phyloP scores from a whole-genome alignment of 495 filamentous ascomycete species.

The Penicillium macrosclerotiorum region DNA sequence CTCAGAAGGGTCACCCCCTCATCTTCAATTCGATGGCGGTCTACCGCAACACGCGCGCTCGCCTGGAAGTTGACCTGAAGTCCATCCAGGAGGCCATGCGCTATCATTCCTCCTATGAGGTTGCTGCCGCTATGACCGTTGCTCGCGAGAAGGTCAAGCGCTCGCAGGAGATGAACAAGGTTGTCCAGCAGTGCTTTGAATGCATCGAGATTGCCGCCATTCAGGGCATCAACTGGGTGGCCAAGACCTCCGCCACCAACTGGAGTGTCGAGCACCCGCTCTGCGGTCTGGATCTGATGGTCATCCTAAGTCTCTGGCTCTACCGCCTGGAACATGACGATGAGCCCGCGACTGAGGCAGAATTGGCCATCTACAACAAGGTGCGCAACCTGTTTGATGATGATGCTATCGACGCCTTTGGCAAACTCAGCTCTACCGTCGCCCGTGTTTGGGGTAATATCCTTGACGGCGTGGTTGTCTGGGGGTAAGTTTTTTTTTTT shows the following conservation, averaged over 20 bases:
- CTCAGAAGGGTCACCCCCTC: slow-evolving; percentile 95
- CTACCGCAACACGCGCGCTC: slow-evolving; percentile 89
- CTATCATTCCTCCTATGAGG: slow-evolving; percentile 95
- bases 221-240: slow-evolving; percentile 97
- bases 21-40: slow-evolving; percentile 99
- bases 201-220: slow-evolving; percentile 95
- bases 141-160: slow-evolving; percentile 91
- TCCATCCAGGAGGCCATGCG: slow-evolving; percentile 93
- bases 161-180: slow-evolving; percentile 95
- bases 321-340: slow-evolving; percentile 99
- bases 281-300: slow-evolving; percentile 95
- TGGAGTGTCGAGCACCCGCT: slow-evolving; percentile 99
- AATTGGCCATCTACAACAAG: slow-evolving; percentile 93
- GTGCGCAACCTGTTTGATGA: slow-evolving; percentile 91
- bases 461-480: slow-evolving; percentile 97
- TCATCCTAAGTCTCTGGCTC: slow-evolving; percentile 97
- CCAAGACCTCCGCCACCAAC: slow-evolving; percentile 92
- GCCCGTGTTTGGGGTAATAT: slow-evolving; percentile 96
- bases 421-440: slow-evolving; percentile 87
- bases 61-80: slow-evolving; percentile 93
- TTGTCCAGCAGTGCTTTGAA: slow-evolving; percentile 96
- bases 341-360: slow-evolving; percentile 87
- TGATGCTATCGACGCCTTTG: slow-evolving; percentile 74
- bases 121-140: slow-evolving; percentile 92
- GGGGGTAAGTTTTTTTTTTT: slow-evolving; percentile 74